Percentiles rank a stretch among this genome's conserved stretches.
phyloP scores from a whole-genome alignment of 495 filamentous ascomycete genomes.

The Lasiosphaeria hispida region DNA sequence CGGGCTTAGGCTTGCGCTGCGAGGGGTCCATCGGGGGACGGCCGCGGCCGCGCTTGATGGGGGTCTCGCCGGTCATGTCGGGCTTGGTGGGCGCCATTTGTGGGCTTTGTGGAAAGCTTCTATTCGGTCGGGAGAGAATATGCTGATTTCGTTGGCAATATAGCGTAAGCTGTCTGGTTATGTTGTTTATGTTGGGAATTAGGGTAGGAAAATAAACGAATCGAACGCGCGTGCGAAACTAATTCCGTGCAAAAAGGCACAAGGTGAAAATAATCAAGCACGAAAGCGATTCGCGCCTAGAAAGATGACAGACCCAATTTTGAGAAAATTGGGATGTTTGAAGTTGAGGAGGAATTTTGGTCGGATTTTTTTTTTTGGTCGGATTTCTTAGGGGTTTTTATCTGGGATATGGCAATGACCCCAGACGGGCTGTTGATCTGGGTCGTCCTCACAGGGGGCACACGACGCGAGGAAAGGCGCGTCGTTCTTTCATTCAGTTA shows the following conservation, averaged over 20 bases:
- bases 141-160: neutral
- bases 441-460: no score
- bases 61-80: slow-evolving; percentile 10
- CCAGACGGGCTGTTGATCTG: no score
- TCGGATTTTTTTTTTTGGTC: neutral
- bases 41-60: slow-evolving; percentile 46
- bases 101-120: neutral
- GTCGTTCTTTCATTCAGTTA: neutral
- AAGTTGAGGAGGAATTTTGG: neutral
- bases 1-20: slow-evolving; percentile 33
- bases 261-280: no score
- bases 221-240: no score
- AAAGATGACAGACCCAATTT: neutral
- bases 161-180: neutral
- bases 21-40: slow-evolving; percentile 41
- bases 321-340: neutral
- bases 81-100: slow-evolving; percentile 25
- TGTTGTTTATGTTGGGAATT: neutral
- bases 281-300: no score
- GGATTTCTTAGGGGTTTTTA: neutral
- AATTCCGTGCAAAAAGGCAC: no score
- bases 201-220: neutral
- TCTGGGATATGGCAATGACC: neutral
- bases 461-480: neutral
- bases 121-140: neutral